These are phyloP conservation scores for Geranomyces variabilis DNA, from an alignment of 192 early-diverging fungal genomes.

Conservation along the genomic window DNA sequence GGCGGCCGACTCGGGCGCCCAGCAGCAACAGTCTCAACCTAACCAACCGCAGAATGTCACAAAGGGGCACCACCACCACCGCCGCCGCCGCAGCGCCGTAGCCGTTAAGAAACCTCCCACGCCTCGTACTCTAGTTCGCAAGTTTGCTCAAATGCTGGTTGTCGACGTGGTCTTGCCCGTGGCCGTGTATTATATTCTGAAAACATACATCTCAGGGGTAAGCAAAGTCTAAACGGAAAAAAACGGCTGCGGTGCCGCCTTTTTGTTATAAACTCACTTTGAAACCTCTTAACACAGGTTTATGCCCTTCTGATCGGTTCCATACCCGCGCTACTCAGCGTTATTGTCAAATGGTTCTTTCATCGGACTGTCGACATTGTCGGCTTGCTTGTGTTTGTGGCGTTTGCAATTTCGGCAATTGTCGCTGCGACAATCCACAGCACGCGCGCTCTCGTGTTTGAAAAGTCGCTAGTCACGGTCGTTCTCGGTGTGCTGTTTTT, in stretches of 20 bases:
- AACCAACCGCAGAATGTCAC: too few species aligned
- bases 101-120: background rate
- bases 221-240: too few species aligned
- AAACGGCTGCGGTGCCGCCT: too few species aligned
- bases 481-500: constrained; percentile 2
- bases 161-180: constrained; percentile 10
- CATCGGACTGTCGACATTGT: background rate
- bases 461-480: background rate
- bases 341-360: constrained; percentile 3
- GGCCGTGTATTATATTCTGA: constrained; percentile 5
- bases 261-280: too few species aligned
- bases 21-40: too few species aligned
- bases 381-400: constrained; percentile 3
- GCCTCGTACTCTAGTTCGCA: background rate
- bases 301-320: constrained; percentile 1
- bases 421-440: background rate
- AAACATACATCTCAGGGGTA: background rate
- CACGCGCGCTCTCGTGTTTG: constrained; percentile 4
- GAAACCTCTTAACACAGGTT: background rate
- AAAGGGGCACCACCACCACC: too few species aligned
- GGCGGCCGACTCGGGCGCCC: too few species aligned
- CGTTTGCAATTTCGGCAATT: constrained; percentile 12
- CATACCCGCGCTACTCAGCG: background rate
- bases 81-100: background rate
- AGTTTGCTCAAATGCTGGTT: background rate